A percentile compares a stretch with the other conserved stretches of the same genome.
These are phyloP conservation scores for Nannochloris sp. DNA, from an alignment of 139 green algal genomes.

Conservation along the genomic window DNA sequence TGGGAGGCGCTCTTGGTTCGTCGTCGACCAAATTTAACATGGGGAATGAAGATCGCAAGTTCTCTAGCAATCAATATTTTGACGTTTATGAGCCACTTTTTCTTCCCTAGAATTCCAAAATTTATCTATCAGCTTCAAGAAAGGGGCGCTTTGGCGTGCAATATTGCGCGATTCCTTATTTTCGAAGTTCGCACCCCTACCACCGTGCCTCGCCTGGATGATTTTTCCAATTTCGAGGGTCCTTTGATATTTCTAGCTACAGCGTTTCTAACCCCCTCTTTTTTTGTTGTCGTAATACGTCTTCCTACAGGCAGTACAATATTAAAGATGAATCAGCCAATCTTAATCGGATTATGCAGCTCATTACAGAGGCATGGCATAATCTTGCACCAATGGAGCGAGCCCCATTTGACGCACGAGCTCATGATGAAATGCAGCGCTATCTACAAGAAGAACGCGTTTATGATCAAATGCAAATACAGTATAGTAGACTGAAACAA, in stretches of 20 bases:
- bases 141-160: too few species aligned
- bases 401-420: conserved; percentile 7
- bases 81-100: too few species aligned
- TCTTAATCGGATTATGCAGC: background rate
- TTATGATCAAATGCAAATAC: conserved; percentile 26
- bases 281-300: too few species aligned
- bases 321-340: background rate
- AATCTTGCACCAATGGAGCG: background rate
- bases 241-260: background rate
- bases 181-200: too few species aligned
- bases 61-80: too few species aligned
- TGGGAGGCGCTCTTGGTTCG: too few species aligned
- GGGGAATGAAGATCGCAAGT: too few species aligned
- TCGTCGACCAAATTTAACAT: too few species aligned
- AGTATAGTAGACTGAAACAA: background rate
- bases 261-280: background rate
- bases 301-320: background rate
- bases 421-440: background rate
- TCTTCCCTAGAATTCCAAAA: too few species aligned
- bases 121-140: too few species aligned
- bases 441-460: conserved; percentile 15
- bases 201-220: too few species aligned
- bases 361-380: background rate
- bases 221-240: background rate
- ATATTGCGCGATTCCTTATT: too few species aligned